phyloP scores from a whole-genome alignment of 805 yeast species.

The Myxozyma geophila region DNA sequence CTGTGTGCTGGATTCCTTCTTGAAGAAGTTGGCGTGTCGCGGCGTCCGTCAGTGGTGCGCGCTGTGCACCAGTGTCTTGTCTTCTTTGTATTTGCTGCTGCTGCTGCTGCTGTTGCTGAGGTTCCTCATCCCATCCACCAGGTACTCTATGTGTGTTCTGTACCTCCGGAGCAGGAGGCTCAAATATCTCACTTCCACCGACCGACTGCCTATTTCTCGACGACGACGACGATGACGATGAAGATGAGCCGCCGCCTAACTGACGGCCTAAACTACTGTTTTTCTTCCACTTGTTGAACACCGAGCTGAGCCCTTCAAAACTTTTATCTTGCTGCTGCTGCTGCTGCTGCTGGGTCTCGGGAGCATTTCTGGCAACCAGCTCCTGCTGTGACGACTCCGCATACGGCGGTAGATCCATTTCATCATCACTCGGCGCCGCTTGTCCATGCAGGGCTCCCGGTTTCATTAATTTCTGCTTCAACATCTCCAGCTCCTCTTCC shows the following conservation, averaged over 20 bases:
- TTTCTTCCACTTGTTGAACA: constrained; percentile 23
- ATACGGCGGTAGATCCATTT: constrained; percentile 23
- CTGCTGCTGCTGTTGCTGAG: constrained; percentile 1
- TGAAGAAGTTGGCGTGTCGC: constrained; percentile 26
- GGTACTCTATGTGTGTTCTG: constrained; percentile 10
- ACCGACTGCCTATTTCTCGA: no score
- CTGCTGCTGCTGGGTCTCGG: constrained; percentile 1
- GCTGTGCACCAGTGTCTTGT: neutral
- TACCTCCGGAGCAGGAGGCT: neutral
- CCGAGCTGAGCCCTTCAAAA: constrained; percentile 13
- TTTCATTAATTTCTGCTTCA: constrained; percentile 11
- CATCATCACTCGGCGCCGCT: constrained; percentile 13
- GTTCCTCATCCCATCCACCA: constrained; percentile 28
- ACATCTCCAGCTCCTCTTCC: constrained; percentile 19
- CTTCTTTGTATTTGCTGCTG: neutral
- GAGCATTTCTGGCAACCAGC: neutral
- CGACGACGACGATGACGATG: no score
- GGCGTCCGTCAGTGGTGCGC: constrained; percentile 16
- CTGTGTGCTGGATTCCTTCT: constrained; percentile 28
- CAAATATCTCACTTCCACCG: no score
- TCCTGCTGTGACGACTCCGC: neutral
- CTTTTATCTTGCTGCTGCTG: neutral
- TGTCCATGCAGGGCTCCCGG: constrained; percentile 6
- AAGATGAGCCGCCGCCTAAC: neutral
- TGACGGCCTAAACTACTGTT: neutral